A percentile compares a stretch with the other conserved stretches of the same genome.
Evolutionary conservation across 2,329 filamentous ascomycete species (phyloP).

Genomic region (Zasmidium cellare): DNA sequence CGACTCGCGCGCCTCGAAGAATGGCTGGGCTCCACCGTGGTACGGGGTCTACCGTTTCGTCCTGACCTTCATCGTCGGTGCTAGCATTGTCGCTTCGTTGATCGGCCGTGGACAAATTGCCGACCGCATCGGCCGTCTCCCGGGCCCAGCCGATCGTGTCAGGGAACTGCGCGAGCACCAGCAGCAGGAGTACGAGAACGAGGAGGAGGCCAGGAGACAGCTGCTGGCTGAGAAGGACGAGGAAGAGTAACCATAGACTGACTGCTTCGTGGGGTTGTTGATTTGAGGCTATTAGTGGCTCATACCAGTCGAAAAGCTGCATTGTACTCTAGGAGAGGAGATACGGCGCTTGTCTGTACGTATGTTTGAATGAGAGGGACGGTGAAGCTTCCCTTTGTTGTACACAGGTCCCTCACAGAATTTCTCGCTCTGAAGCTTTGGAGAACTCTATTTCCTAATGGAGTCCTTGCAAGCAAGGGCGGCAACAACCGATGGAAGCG

Average conservation of each 20-base stretch:
- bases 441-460: not conserved
- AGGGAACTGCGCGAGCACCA: constrained; percentile 48
- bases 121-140: constrained; percentile 51
- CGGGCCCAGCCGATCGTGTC: constrained; percentile 49
- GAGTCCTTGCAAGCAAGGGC: too few relatives aligned
- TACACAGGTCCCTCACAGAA: not conserved
- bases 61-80: constrained; percentile 84
- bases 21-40: constrained; percentile 81
- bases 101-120: constrained; percentile 79
- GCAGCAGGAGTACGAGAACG: constrained; percentile 28
- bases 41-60: constrained; percentile 90
- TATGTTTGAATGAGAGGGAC: not conserved
- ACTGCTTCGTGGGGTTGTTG: not conserved
- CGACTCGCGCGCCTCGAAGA: constrained; percentile 69
- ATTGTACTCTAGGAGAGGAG: not conserved
- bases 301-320: not conserved
- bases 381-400: not conserved
- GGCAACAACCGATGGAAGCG: too few relatives aligned
- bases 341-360: not conserved
- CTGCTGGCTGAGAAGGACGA: constrained; percentile 31
- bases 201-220: constrained; percentile 34
- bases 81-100: constrained; percentile 76
- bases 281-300: too few relatives aligned
- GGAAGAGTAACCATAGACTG: not conserved
- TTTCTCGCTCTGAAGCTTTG: not conserved